phyloP scores from a whole-genome alignment of 1,284 basidiomycete genomes.

The Naganishia liquefaciens region DNA sequence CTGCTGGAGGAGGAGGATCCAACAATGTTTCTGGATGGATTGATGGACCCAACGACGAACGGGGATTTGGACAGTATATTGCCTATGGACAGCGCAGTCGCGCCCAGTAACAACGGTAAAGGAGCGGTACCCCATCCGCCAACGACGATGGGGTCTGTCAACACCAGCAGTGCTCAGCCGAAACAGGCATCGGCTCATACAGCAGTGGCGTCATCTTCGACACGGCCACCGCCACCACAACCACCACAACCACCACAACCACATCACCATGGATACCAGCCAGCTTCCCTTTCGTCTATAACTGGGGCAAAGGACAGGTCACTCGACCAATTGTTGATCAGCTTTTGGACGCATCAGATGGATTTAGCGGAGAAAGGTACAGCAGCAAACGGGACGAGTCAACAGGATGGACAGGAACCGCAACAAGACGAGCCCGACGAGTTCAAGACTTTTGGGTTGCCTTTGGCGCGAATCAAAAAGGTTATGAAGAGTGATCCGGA shows the following conservation, averaged over 20 bases:
- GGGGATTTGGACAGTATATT: conserved; percentile 1
- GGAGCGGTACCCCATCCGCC: too few relatives aligned
- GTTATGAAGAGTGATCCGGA: conserved; percentile 98
- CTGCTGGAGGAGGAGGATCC: conserved; percentile 22
- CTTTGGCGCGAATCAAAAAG: conserved; percentile 86
- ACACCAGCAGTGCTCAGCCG: neutral
- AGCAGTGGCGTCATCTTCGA: neutral
- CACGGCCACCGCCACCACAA: neutral
- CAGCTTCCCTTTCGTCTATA: conserved; percentile 14
- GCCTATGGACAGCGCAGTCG: conserved; percentile 3
- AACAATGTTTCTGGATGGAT: conserved; percentile 15
- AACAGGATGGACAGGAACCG: conserved; percentile 31
- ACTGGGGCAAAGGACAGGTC: conserved; percentile 26
- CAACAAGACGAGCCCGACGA: conserved; percentile 21
- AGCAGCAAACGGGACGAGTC: conserved; percentile 39
- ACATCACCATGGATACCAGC: conserved; percentile 22
- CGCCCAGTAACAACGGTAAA: neutral
- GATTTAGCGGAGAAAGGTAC: conserved; percentile 44
- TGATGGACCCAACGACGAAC: conserved; percentile 8
- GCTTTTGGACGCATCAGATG: conserved; percentile 54
- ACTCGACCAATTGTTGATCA: conserved; percentile 49
- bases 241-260: conserved; percentile 11
- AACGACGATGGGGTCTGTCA: too few relatives aligned
- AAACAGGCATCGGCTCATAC: neutral
- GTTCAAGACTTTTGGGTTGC: conserved; percentile 47